Conservation (phyloP, 495 filamentous ascomycete species). For the Friedmanniomyces simplex region DNA sequence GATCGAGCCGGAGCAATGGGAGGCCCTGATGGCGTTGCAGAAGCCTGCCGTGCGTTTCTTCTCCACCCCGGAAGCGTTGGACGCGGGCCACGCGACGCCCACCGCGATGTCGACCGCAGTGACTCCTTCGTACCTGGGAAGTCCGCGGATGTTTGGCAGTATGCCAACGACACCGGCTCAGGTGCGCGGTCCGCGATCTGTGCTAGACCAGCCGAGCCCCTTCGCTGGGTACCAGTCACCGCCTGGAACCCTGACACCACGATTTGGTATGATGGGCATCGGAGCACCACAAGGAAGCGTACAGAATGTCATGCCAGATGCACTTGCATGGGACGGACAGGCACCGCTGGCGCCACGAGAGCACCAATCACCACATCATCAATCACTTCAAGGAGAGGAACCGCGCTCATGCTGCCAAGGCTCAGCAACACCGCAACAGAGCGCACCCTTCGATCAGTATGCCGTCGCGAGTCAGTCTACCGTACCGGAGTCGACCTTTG, state of each 20-base stretch:
- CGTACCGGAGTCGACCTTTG: not conserved
- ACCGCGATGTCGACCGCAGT: not conserved
- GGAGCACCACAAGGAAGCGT: conserved; percentile 4
- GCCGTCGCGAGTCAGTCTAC: not conserved
- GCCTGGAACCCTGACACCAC: not conserved
- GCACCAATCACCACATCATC: not conserved
- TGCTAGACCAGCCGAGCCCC: not conserved
- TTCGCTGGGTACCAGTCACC: conserved; percentile 1
- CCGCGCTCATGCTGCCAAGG: conserved; percentile 9
- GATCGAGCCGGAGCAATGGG: conserved; percentile 14
- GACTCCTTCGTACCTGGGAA: not conserved
- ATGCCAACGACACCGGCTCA: conserved; percentile 7
- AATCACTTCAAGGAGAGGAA: not conserved
- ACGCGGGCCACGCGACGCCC: not conserved
- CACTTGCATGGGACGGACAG: conserved; percentile 9
- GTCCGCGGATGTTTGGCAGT: conserved; percentile 3
- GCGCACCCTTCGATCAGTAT: not conserved
- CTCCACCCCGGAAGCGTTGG: conserved; percentile 9
- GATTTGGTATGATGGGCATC: conserved; percentile 20
- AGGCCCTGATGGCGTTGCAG: conserved; percentile 3
- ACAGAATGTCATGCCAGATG: not conserved
- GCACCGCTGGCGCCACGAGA: conserved; percentile 6
- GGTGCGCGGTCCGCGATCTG: not conserved
- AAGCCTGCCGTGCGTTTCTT: conserved; percentile 16
- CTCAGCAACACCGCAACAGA: not conserved